Evolutionary conservation across 345 rosid genomes (phyloP).

Genomic region (Boechera stricta): DNA sequence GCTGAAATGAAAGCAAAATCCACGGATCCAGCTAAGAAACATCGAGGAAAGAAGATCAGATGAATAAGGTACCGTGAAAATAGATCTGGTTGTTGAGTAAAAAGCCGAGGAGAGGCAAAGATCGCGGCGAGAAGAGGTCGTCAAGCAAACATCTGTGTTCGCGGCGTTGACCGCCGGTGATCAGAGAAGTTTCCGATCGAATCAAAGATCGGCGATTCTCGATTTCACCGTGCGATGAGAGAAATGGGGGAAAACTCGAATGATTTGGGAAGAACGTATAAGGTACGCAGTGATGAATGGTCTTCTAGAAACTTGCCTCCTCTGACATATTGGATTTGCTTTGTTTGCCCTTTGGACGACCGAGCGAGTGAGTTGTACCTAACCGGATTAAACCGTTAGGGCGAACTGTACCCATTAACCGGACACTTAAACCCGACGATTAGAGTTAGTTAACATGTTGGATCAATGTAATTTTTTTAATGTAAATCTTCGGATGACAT

Average conservation of each 20-base stretch:
- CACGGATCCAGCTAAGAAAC: conserved; percentile 27
- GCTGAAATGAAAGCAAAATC: conserved; percentile 18
- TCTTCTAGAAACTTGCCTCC: conserved; percentile 36
- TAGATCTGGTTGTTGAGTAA: conserved; percentile 33
- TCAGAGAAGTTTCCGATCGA: conserved; percentile 25
- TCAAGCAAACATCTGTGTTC: conserved; percentile 28
- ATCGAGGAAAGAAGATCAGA: background rate
- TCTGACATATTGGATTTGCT: conserved; percentile 39
- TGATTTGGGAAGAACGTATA: conserved; percentile 1
- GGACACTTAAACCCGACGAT: conserved; percentile 1
- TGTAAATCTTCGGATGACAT: background rate
- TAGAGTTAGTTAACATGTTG: background rate
- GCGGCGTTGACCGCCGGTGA: conserved; percentile 34
- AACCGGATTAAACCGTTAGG: conserved; percentile 33
- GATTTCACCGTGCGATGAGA: conserved; percentile 37
- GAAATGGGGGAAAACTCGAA: conserved; percentile 1
- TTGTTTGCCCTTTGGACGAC: conserved; percentile 32
- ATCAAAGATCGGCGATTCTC: conserved; percentile 27
- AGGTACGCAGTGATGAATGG: conserved; percentile 27
- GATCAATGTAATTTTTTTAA: too few species aligned
- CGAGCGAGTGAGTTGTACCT: conserved; percentile 9
- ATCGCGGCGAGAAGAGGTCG: conserved; percentile 31
- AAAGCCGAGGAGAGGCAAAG: conserved; percentile 27
- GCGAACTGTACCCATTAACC: conserved; percentile 35
- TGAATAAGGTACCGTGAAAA: conserved; percentile 36